Conservation (phyloP, 2,329 filamentous ascomycete genomes). For the Magnaporthiopsis rhizophila region DNA sequence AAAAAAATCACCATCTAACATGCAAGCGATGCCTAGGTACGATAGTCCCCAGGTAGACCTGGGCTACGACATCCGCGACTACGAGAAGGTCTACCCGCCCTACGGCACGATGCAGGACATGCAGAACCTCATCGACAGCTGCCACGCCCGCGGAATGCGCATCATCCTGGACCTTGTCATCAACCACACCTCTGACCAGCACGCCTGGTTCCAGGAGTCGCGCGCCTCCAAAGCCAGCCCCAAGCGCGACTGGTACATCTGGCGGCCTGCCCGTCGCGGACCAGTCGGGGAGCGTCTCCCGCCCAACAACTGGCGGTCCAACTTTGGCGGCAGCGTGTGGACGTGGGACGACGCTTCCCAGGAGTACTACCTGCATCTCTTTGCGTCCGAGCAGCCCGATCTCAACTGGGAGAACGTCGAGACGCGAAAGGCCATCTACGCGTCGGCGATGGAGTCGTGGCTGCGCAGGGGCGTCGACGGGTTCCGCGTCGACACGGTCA, state of each 20-base stretch:
- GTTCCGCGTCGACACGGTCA: conserved; percentile 69
- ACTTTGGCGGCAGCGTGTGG: conserved; percentile 57
- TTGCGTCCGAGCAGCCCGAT: conserved; percentile 66
- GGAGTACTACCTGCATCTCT: conserved; percentile 73
- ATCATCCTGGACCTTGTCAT: conserved; percentile 69
- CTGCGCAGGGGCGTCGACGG: conserved; percentile 64
- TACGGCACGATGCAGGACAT: conserved; percentile 62
- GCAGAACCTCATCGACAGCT: conserved; percentile 49
- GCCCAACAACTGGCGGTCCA: conserved; percentile 67
- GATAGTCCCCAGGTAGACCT: conserved; percentile 46
- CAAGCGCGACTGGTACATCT: conserved; percentile 50
- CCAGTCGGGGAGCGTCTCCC: conserved; percentile 54
- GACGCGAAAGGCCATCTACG: conserved; percentile 61
- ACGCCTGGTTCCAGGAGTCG: conserved; percentile 64
- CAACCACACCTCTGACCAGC: conserved; percentile 68
- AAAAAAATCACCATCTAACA: not conserved
- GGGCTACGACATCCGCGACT: conserved; percentile 62
- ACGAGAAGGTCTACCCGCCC: conserved; percentile 41
- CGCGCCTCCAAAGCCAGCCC: conserved; percentile 51
- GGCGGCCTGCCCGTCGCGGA: conserved; percentile 31
- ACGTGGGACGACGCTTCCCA: conserved; percentile 62
- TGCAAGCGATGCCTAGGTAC: conserved; percentile 17
- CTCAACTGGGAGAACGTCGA: conserved; percentile 75
- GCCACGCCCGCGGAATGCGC: conserved; percentile 57
- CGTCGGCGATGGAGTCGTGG: conserved; percentile 71